phyloP scores from a whole-genome alignment of 2,329 filamentous ascomycete genomes.

The Ascocoryne sarcoides region DNA sequence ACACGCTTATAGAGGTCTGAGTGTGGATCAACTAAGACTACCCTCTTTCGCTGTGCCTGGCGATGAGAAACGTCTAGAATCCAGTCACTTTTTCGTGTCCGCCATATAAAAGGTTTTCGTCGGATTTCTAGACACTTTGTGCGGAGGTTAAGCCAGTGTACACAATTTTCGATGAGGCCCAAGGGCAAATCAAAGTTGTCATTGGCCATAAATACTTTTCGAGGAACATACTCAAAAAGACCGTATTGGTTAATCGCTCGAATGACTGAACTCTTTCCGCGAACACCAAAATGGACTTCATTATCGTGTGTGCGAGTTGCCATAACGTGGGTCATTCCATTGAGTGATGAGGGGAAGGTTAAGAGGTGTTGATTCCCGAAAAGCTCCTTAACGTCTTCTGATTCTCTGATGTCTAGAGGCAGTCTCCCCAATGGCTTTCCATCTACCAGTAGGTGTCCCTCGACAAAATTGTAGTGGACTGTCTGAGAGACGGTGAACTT shows the following conservation, averaged over 20 bases:
- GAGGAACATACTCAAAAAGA: slow-evolving; percentile 31
- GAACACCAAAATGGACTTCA: slow-evolving; percentile 46
- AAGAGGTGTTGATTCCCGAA: slow-evolving; percentile 45
- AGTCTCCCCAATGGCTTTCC: slow-evolving; percentile 43
- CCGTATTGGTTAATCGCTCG: slow-evolving; percentile 27
- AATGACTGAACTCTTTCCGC: slow-evolving; percentile 34
- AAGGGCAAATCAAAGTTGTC: slow-evolving; percentile 40
- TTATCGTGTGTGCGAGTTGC: slow-evolving; percentile 31
- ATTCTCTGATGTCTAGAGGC: slow-evolving; percentile 40
- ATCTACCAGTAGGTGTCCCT: slow-evolving; percentile 41
- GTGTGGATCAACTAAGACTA: slow-evolving; percentile 40
- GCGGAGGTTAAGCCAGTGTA: slow-evolving; percentile 50
- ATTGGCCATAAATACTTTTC: slow-evolving; percentile 23
- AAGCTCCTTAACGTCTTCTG: slow-evolving; percentile 37
- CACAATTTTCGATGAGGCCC: slow-evolving; percentile 40
- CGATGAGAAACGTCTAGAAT: slow-evolving; percentile 27
- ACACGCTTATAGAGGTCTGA: slow-evolving; percentile 34
- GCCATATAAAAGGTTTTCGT: slow-evolving; percentile 34
- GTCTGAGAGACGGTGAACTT: slow-evolving; percentile 25
- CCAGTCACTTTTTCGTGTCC: slow-evolving; percentile 32
- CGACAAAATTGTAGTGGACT: slow-evolving; percentile 37
- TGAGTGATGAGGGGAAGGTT: slow-evolving; percentile 40
- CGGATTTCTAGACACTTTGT: slow-evolving; percentile 42
- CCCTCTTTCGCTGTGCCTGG: slow-evolving; percentile 21
- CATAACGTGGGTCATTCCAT: slow-evolving; percentile 46